Conservation (phyloP, 106 monocot genomes). For the Posidonia australis region DNA sequence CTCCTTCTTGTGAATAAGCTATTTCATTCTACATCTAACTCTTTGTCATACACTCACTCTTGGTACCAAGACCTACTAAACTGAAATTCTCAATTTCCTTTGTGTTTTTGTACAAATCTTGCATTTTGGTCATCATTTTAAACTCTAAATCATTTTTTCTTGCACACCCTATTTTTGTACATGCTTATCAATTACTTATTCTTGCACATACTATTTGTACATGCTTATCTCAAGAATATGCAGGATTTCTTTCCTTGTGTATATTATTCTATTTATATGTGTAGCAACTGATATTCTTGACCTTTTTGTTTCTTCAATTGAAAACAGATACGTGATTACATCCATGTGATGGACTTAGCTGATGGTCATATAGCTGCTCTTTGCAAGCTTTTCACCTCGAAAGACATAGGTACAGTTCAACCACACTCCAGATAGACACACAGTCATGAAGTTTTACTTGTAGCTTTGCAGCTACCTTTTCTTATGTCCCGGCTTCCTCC, state of each 20-base stretch:
- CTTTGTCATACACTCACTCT: too few species aligned
- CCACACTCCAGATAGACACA: not conserved
- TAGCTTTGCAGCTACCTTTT: not conserved
- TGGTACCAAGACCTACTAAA: too few species aligned
- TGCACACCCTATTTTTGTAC: too few species aligned
- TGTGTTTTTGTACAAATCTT: not conserved
- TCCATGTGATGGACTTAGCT: slow-evolving; percentile 75
- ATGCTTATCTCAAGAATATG: too few species aligned
- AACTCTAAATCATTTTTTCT: too few species aligned
- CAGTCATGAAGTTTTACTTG: not conserved
- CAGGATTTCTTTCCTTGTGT: too few species aligned
- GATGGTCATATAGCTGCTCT: slow-evolving; percentile 81
- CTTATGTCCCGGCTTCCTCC: not conserved
- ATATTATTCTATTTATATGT: too few species aligned
- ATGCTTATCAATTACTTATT: too few species aligned
- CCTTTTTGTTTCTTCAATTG: not conserved
- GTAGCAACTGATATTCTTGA: not conserved
- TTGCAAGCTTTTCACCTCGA: slow-evolving; percentile 47
- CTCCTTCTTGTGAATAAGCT: too few species aligned
- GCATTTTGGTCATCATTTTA: too few species aligned
- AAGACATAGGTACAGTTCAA: slow-evolving; percentile 36
- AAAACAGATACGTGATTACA: slow-evolving; percentile 66
- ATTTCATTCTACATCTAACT: too few species aligned
- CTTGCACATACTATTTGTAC: too few species aligned
- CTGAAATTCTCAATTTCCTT: not conserved